Evolutionary conservation across 2,329 filamentous ascomycete genomes (phyloP).

Genomic region (Tolypocladium sp.): DNA sequence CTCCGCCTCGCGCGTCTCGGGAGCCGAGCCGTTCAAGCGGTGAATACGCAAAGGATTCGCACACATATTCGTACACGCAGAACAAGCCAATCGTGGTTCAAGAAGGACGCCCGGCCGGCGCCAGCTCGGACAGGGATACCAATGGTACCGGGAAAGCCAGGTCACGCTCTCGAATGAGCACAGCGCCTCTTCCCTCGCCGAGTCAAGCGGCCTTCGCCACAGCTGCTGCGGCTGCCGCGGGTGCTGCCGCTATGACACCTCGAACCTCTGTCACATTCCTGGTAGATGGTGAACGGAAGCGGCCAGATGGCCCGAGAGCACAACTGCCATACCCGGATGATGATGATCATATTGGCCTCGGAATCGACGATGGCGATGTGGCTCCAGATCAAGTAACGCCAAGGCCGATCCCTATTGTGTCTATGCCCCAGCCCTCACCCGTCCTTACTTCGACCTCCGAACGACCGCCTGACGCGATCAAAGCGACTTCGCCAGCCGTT

Average conservation of each 20-base stretch:
- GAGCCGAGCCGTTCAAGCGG: conserved; percentile 29
- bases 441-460: neutral
- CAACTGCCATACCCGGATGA: conserved; percentile 30
- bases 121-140: conserved; percentile 12
- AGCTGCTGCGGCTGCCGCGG: neutral
- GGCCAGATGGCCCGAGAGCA: conserved; percentile 12
- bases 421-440: conserved; percentile 12
- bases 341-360: conserved; percentile 15
- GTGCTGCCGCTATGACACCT: conserved; percentile 8
- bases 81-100: conserved; percentile 26
- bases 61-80: conserved; percentile 17
- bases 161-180: conserved; percentile 24
- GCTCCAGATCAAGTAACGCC: conserved; percentile 1
- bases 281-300: conserved; percentile 9
- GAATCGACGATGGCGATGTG: conserved; percentile 8
- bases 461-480: neutral
- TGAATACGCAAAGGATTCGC: conserved; percentile 22
- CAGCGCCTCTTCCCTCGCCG: conserved; percentile 23
- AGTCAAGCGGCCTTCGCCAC: conserved; percentile 7
- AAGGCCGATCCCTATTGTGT: conserved; percentile 5
- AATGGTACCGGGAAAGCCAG: conserved; percentile 11
- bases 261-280: conserved; percentile 23
- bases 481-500: neutral
- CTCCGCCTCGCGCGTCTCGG: conserved; percentile 11
- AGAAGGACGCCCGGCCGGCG: conserved; percentile 18